phyloP scores from a whole-genome alignment of 2,329 filamentous ascomycete species.

The Aspergillus fischeri region DNA sequence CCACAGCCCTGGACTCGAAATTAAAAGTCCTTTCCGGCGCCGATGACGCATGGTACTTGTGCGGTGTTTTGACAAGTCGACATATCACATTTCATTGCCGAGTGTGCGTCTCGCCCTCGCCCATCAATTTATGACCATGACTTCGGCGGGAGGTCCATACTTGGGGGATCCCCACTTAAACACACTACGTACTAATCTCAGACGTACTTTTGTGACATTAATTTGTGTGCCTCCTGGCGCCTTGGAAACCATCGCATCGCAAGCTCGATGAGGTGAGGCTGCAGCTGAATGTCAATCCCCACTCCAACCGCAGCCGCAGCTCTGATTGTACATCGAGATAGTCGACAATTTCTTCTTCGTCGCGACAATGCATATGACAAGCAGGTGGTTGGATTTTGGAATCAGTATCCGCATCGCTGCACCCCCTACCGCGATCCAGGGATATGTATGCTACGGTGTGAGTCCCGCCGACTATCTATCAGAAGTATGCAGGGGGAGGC shows the following conservation, averaged over 20 bases:
- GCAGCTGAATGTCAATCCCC: background rate
- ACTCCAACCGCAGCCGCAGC: background rate
- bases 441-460: background rate
- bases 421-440: background rate
- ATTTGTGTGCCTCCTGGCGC: no score
- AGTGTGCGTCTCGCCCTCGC: background rate
- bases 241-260: background rate
- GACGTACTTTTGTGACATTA: background rate
- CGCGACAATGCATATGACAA: background rate
- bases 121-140: background rate
- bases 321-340: background rate
- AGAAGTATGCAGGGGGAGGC: no score
- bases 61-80: slow-evolving; percentile 12
- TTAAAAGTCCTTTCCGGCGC: background rate
- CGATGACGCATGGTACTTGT: slow-evolving; percentile 15
- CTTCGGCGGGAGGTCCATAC: background rate
- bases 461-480: background rate
- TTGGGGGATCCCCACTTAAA: background rate
- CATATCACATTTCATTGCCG: background rate
- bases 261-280: background rate
- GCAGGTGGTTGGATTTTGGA: background rate
- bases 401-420: background rate
- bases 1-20: slow-evolving; percentile 5
- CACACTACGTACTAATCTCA: background rate
- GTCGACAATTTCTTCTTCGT: background rate